These are phyloP conservation scores for Themeda triandra DNA, from an alignment of 176 grass and related monocot genomes.

Conservation along the genomic window DNA sequence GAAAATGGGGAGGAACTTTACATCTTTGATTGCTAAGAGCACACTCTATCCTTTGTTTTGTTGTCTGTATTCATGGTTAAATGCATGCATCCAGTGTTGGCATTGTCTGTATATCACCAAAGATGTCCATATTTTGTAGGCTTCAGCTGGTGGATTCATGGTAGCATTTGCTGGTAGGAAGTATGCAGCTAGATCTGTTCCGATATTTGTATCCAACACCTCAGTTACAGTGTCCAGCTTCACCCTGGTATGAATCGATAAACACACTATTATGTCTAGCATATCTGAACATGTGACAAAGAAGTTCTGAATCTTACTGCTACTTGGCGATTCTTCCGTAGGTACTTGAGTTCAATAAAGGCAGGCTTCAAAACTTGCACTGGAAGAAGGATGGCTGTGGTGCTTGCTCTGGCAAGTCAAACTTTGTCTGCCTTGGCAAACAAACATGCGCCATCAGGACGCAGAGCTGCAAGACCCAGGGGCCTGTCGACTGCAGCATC, in stretches of 20 bases:
- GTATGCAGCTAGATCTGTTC: constrained; percentile 76
- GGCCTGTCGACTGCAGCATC: constrained; percentile 84
- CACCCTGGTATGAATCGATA: constrained; percentile 72
- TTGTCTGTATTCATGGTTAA: not conserved
- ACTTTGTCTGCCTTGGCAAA: constrained; percentile 68
- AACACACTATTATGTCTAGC: constrained; percentile 2
- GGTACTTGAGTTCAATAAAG: constrained; percentile 97
- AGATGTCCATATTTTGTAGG: constrained; percentile 47
- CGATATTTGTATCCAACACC: constrained; percentile 61
- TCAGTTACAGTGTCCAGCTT: constrained; percentile 79
- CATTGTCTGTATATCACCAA: not conserved
- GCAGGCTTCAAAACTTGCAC: constrained; percentile 81
- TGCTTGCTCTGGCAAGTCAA: constrained; percentile 63
- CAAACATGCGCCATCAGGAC: constrained; percentile 75
- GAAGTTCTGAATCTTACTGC: constrained; percentile 18
- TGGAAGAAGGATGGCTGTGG: constrained; percentile 90
- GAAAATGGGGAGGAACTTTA: no score
- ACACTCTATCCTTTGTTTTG: not conserved
- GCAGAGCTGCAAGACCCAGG: constrained; percentile 71
- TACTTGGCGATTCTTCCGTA: constrained; percentile 16
- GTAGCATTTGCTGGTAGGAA: constrained; percentile 98
- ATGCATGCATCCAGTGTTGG: constrained; percentile 6
- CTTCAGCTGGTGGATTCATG: constrained; percentile 78
- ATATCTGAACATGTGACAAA: not conserved
- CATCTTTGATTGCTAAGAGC: not conserved